phyloP scores from a whole-genome alignment of 2,329 filamentous ascomycete species.

The Xylariales sp. region DNA sequence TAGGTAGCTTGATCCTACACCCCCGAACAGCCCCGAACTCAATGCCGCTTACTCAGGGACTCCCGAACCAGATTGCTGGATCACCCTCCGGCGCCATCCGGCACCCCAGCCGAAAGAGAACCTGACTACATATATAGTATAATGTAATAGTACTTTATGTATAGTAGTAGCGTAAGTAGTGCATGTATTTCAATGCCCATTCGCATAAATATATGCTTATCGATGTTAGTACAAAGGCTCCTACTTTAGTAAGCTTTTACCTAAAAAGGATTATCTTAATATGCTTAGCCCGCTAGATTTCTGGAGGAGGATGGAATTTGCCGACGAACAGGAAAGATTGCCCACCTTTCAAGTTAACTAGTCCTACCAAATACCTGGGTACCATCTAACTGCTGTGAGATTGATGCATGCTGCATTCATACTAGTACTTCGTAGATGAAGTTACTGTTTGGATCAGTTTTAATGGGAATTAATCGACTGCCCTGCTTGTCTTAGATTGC shows the following conservation, averaged over 20 bases:
- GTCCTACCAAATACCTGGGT: not conserved
- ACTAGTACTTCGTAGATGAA: too few species aligned
- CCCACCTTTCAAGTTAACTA: not conserved
- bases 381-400: too few species aligned
- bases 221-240: not conserved
- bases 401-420: too few species aligned
- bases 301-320: constrained; percentile 2
- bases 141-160: too few species aligned
- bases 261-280: not conserved
- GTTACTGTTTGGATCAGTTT: too few species aligned
- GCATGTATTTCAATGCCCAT: not conserved
- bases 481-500: not conserved
- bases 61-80: constrained; percentile 28
- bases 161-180: too few species aligned
- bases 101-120: not conserved
- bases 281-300: constrained; percentile 4
- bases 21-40: not conserved
- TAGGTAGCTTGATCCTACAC: not conserved
- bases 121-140: too few species aligned
- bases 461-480: not conserved
- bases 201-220: constrained; percentile 2
- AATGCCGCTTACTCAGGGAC: constrained; percentile 15
- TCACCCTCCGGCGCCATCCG: constrained; percentile 15
- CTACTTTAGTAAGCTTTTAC: constrained; percentile 29
- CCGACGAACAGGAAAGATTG: constrained; percentile 1